Percentiles rank a stretch among this genome's conserved stretches.
phyloP scores from a whole-genome alignment of 129 eudicot species.

The Solidago caesia region DNA sequence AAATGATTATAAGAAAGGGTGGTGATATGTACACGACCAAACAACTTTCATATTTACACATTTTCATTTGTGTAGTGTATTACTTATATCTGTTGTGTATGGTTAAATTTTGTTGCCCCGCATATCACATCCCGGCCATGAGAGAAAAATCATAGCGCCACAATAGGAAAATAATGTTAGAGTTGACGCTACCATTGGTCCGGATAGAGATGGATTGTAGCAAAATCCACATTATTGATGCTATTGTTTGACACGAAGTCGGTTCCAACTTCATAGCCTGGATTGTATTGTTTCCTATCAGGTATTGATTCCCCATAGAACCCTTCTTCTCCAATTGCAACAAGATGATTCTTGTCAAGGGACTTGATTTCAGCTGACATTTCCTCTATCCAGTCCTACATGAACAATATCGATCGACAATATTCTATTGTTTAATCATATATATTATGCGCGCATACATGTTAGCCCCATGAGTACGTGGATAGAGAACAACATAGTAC shows the following conservation, averaged over 20 bases:
- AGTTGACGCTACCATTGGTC: constrained; percentile 33
- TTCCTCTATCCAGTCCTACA: constrained; percentile 40
- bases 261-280: constrained; percentile 43
- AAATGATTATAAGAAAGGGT: too few relatives aligned
- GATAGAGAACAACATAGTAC: background rate
- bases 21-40: too few relatives aligned
- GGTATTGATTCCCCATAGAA: constrained; percentile 43
- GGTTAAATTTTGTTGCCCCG: too few relatives aligned
- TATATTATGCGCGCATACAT: too few relatives aligned
- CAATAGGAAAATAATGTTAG: background rate
- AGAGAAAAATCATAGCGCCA: background rate
- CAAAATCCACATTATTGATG: constrained; percentile 34
- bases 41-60: too few relatives aligned
- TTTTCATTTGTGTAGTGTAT: too few relatives aligned
- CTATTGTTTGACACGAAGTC: constrained; percentile 41
- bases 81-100: too few relatives aligned
- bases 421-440: too few relatives aligned
- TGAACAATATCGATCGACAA: background rate
- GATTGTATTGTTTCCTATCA: constrained; percentile 35
- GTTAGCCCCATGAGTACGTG: background rate
- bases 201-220: constrained; percentile 50
- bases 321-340: constrained; percentile 46
- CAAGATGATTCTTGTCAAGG: constrained; percentile 45
- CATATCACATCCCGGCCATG: too few relatives aligned
- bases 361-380: constrained; percentile 50